Conservation (phyloP, 2,329 filamentous ascomycete species). For the Emmonsiellopsis sp. region DNA sequence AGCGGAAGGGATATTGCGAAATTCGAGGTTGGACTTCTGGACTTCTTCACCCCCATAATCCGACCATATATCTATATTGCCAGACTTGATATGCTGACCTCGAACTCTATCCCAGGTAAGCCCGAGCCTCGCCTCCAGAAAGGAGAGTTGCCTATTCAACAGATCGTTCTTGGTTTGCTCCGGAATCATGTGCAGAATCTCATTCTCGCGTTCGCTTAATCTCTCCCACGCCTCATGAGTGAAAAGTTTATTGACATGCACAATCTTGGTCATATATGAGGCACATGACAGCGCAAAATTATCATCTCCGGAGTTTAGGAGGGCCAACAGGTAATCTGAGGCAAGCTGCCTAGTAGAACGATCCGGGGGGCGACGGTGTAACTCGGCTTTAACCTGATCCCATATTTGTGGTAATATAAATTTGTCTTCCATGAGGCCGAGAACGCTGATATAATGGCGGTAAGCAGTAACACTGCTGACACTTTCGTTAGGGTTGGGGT, state of each 20-base stretch:
- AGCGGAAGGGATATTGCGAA: conserved; percentile 3
- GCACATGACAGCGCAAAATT: conserved; percentile 18
- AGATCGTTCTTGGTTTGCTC: conserved; percentile 16
- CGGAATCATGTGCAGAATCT: conserved; percentile 17
- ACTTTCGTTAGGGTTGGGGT: too few species aligned
- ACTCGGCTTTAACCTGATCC: conserved; percentile 12
- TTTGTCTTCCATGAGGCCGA: conserved; percentile 16
- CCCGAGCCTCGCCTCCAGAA: conserved; percentile 25
- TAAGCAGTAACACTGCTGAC: neutral
- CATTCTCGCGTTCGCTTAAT: conserved; percentile 13
- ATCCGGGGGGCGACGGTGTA: neutral
- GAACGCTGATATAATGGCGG: conserved; percentile 5
- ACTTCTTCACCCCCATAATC: conserved; percentile 1
- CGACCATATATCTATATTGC: conserved; percentile 7
- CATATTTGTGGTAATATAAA: conserved; percentile 17
- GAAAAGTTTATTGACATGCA: conserved; percentile 15
- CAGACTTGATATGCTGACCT: conserved; percentile 13
- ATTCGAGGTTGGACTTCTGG: conserved; percentile 6
- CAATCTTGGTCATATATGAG: conserved; percentile 18
- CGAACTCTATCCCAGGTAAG: conserved; percentile 18
- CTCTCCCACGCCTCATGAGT: conserved; percentile 6
- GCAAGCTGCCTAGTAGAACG: conserved; percentile 10
- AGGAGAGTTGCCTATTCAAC: conserved; percentile 18
- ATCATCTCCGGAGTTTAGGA: conserved; percentile 17
- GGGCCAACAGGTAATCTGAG: conserved; percentile 18